Evolutionary conservation across 164 flowering plant species (phyloP), one percentile per base, ranked within the genome.

Genomic region (Vitis rotundifolia): DNA sequence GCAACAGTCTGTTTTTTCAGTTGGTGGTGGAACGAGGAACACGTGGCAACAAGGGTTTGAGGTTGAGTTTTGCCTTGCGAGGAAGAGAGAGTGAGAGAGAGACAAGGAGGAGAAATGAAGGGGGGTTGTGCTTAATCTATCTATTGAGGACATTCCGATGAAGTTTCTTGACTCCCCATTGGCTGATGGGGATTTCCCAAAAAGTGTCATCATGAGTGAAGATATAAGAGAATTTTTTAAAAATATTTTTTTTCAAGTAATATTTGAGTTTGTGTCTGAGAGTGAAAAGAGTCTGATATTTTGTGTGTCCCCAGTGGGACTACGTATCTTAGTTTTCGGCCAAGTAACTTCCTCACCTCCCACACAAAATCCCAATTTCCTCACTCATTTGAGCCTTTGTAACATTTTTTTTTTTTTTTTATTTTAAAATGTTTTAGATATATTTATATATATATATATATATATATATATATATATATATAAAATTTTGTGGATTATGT

Each of bases 151-250:
- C 2, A 60, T 29, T 51, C 19, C 54, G 94, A 88, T 88, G 85
- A 78, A 83, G 84, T 82, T 82, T 67, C 78, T 63, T 81, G 87
- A 53, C 69, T 67, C 88, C 81, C 75, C 61, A 92, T 92, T 92
- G 98, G 98, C 61, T 60, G 84, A 54, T 62, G 57, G 75, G 82
- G 93, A 88, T 88, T 89, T 2, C 71, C 82, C 67, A 37, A 59
- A 66, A 70, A 73, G 69, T 67, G 44, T 47, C 11, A 61, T n/a
- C 9, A 9, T 57, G 44, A 62, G 64, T 50, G 59, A 54, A 73
- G 66, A 75, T 54, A 73, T 70, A 68, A 58, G 73, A 64, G 78
- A 67, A 16, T 31, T 14, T 49, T 50, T 19, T 44, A 1, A 14
- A 26, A 19, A 19, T 50, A n/a, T 63, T 26, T 0, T 4, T 5